Evolutionary conservation across 2,329 filamentous ascomycete genomes (phyloP).

Genomic region (Fusarium sp.): DNA sequence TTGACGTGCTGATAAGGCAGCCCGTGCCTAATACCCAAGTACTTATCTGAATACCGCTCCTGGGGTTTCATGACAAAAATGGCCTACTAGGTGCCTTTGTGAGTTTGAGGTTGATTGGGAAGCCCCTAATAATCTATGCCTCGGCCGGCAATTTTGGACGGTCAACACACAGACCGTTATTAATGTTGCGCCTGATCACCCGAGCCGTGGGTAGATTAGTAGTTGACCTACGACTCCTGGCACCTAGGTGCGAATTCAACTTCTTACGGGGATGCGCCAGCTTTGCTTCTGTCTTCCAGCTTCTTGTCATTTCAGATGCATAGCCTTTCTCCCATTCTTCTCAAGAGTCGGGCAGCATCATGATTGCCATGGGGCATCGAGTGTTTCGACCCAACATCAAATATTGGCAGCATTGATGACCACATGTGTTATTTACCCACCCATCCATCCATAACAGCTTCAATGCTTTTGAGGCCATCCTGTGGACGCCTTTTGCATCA

Average conservation of each 20-base stretch:
- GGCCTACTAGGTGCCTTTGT: too few relatives aligned
- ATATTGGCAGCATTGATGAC: constrained; percentile 2
- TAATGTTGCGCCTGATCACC: neutral
- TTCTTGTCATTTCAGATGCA: neutral
- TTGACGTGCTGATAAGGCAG: neutral
- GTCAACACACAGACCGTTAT: neutral
- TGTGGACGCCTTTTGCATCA: constrained; percentile 28
- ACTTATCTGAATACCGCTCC: neutral
- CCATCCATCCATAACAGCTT: constrained; percentile 19
- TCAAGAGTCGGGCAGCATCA: neutral
- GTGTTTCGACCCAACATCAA: constrained; percentile 2
- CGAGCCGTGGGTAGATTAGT: too few relatives aligned
- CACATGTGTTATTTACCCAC: constrained; percentile 11
- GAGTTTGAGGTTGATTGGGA: neutral
- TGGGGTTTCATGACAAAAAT: neutral
- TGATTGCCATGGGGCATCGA: neutral
- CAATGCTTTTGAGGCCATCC: constrained; percentile 34
- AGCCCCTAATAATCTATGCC: neutral
- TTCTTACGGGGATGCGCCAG: neutral
- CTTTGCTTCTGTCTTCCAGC: neutral
- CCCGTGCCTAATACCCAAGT: too few relatives aligned
- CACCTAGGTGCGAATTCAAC: neutral
- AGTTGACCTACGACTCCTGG: neutral
- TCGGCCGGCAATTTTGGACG: neutral
- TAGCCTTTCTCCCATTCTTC: neutral